A percentile compares a stretch with the other conserved stretches of the same genome.
Evolutionary conservation across 1,284 basidiomycete genomes (phyloP).

Genomic region (Boletellus sp.): DNA sequence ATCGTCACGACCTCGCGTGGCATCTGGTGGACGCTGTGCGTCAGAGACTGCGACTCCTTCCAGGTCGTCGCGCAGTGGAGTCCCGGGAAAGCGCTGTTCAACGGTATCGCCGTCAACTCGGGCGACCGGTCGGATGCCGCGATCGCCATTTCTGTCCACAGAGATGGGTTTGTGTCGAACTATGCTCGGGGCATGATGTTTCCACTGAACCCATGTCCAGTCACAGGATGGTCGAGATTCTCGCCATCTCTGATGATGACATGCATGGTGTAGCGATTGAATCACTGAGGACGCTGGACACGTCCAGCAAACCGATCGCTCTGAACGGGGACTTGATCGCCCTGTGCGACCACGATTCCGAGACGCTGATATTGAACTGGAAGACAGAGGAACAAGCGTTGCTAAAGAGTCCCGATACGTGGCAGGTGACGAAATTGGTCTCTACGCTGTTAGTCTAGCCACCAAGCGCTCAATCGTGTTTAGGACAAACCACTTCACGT

Average conservation of each 20-base stretch:
- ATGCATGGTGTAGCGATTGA: slow-evolving; percentile 10
- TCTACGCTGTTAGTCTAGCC: not conserved
- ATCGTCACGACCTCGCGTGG: slow-evolving; percentile 53
- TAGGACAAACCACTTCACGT: slow-evolving; percentile 51
- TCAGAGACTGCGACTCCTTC: slow-evolving; percentile 45
- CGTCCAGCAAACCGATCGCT: slow-evolving; percentile 42
- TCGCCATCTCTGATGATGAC: slow-evolving; percentile 20
- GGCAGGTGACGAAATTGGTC: slow-evolving; percentile 15
- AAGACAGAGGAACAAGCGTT: slow-evolving; percentile 42
- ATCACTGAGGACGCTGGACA: slow-evolving; percentile 22
- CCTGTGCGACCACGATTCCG: slow-evolving; percentile 47
- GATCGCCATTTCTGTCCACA: slow-evolving; percentile 46
- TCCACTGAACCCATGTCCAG: slow-evolving; percentile 13
- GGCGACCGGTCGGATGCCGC: slow-evolving; percentile 42
- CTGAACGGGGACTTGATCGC: slow-evolving; percentile 50
- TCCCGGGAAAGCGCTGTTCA: slow-evolving; percentile 49
- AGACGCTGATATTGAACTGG: slow-evolving; percentile 55
- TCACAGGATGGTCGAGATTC: slow-evolving; percentile 18
- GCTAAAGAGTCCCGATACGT: slow-evolving; percentile 38
- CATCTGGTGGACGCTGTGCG: slow-evolving; percentile 52
- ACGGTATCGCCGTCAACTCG: slow-evolving; percentile 46
- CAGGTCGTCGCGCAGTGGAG: slow-evolving; percentile 45
- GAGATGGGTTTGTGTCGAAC: slow-evolving; percentile 37
- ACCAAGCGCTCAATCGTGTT: slow-evolving; percentile 13
- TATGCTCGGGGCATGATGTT: not conserved